These are phyloP conservation scores for Fistulifera pelliculosa DNA, from an alignment of 108 stramenopile genomes.

Conservation along the genomic window DNA sequence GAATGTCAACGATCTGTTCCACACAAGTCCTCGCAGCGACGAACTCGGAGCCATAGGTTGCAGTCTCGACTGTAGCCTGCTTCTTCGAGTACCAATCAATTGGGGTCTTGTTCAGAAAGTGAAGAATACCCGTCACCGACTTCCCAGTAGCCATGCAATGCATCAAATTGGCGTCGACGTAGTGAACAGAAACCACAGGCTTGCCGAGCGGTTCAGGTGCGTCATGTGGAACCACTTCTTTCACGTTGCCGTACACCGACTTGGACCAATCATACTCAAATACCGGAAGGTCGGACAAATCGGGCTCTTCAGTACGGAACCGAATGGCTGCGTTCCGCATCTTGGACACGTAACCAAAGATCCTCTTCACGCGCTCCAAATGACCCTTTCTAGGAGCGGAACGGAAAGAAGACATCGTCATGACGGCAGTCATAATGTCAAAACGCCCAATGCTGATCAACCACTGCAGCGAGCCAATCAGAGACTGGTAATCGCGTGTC, in stretches of 20 bases:
- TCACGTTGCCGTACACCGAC: slow-evolving; percentile 10
- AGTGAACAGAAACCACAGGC: slow-evolving; percentile 2
- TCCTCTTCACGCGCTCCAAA: slow-evolving; percentile 14
- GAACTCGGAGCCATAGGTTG: slow-evolving; percentile 29
- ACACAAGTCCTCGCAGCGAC: slow-evolving; percentile 22
- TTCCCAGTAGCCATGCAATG: slow-evolving; percentile 11
- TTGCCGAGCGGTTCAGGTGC: slow-evolving; percentile 12
- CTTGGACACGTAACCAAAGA: slow-evolving; percentile 22
- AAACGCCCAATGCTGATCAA: slow-evolving; percentile 12
- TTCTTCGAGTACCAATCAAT: slow-evolving; percentile 20
- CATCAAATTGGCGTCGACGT: slow-evolving; percentile 18
- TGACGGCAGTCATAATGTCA: slow-evolving; percentile 19
- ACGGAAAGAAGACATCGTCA: slow-evolving; percentile 17
- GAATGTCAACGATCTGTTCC: slow-evolving; percentile 16
- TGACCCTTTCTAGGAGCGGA: slow-evolving; percentile 24
- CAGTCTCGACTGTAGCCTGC: slow-evolving; percentile 29
- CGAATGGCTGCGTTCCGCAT: slow-evolving; percentile 9
- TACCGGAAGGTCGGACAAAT: not conserved
- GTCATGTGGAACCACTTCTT: slow-evolving; percentile 7
- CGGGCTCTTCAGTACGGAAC: not conserved
- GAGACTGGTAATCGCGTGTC: slow-evolving; percentile 10
- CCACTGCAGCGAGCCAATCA: slow-evolving; percentile 23
- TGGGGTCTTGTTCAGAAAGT: slow-evolving; percentile 13
- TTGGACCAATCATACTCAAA: slow-evolving; percentile 4
- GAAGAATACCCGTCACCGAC: slow-evolving; percentile 10